Evolutionary conservation across 352 stramenopile species (phyloP).

Genomic region (Globisporangium nunn): DNA sequence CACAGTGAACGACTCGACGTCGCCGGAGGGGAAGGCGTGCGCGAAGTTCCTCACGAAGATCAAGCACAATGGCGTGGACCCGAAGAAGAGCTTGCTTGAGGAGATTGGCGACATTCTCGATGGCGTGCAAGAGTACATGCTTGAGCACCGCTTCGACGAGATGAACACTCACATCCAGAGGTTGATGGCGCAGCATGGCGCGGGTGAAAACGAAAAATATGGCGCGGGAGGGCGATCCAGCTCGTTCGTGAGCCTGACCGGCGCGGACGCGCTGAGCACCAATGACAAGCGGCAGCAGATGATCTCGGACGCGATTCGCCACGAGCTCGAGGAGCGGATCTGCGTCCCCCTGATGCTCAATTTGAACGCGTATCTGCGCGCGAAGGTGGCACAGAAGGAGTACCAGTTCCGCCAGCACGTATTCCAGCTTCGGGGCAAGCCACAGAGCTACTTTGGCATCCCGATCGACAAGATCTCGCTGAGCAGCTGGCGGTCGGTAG

Average conservation of each 20-base stretch:
- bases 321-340: conserved; percentile 76
- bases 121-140: conserved; percentile 82
- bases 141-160: conserved; percentile 76
- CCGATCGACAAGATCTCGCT: conserved; percentile 69
- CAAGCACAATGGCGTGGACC: conserved; percentile 30
- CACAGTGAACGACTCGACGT: conserved; percentile 68
- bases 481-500: conserved; percentile 67
- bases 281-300: conserved; percentile 72
- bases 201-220: conserved; percentile 5
- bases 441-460: conserved; percentile 81
- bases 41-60: conserved; percentile 67
- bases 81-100: conserved; percentile 53
- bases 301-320: conserved; percentile 75
- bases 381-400: conserved; percentile 58
- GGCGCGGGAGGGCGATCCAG: conserved; percentile 30
- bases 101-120: conserved; percentile 76
- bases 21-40: conserved; percentile 73
- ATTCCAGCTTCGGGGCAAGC: conserved; percentile 55
- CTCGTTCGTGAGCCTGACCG: conserved; percentile 63
- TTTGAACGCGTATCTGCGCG: conserved; percentile 35
- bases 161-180: conserved; percentile 62
- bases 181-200: conserved; percentile 40
- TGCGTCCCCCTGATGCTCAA: conserved; percentile 71
- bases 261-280: conserved; percentile 49
- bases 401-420: conserved; percentile 65